These are phyloP conservation scores for Tetracladium maxilliforme DNA, from an alignment of 2,329 filamentous ascomycete genomes.

Conservation along the genomic window DNA sequence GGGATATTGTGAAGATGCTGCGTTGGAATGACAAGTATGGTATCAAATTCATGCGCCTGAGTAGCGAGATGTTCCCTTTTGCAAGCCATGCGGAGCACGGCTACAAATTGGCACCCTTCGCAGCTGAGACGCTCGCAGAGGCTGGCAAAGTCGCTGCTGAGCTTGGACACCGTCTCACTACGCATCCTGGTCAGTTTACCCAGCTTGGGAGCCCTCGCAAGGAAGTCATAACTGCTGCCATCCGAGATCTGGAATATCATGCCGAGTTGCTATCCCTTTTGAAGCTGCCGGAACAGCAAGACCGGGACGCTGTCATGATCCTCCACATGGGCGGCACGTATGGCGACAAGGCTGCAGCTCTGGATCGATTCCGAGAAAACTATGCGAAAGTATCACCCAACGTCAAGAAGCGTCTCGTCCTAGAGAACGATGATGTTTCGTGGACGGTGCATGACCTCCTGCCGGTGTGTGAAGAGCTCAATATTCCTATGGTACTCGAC, in stretches of 20 bases:
- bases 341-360: constrained; percentile 68
- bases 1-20: constrained; percentile 73
- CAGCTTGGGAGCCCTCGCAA: constrained; percentile 73
- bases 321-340: constrained; percentile 86
- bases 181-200: constrained; percentile 86
- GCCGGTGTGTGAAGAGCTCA: constrained; percentile 82
- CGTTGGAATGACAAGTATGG: constrained; percentile 85
- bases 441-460: constrained; percentile 89
- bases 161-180: constrained; percentile 73
- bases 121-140: constrained; percentile 60
- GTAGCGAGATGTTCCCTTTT: constrained; percentile 95
- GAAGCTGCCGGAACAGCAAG: constrained; percentile 58
- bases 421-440: constrained; percentile 89
- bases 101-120: constrained; percentile 74
- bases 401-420: constrained; percentile 67
- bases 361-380: constrained; percentile 65
- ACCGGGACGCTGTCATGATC: constrained; percentile 87
- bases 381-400: constrained; percentile 51
- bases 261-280: constrained; percentile 70
- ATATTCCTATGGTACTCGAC: constrained; percentile 84
- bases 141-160: constrained; percentile 64
- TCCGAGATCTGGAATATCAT: constrained; percentile 79
- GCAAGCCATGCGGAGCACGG: constrained; percentile 79
- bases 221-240: constrained; percentile 60
- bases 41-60: constrained; percentile 85